Evolutionary conservation across 805 yeast species (phyloP).

Genomic region (Starmera quercuum): DNA sequence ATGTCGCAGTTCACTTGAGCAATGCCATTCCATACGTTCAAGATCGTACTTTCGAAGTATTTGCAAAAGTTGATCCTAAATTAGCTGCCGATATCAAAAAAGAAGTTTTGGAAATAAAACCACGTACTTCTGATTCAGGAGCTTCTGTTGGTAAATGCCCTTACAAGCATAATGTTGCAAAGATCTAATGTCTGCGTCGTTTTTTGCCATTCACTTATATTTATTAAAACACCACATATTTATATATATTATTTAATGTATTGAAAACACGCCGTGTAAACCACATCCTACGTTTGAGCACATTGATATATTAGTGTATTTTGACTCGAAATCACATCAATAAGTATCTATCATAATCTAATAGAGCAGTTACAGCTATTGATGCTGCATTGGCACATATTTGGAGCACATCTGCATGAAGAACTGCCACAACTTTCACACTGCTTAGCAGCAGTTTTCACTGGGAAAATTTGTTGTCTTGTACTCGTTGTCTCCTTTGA

Average conservation of each 20-base stretch:
- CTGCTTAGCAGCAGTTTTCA: slow-evolving; percentile 16
- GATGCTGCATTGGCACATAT: slow-evolving; percentile 18
- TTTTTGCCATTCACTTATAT: too few species aligned
- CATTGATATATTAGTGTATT: too few species aligned
- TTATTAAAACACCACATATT: too few species aligned
- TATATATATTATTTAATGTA: too few species aligned
- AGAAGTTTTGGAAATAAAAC: slow-evolving; percentile 42
- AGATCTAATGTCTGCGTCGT: too few species aligned
- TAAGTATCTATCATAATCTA: not conserved
- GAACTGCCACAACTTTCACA: slow-evolving; percentile 17
- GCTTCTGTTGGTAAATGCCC: slow-evolving; percentile 2
- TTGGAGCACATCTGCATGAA: slow-evolving; percentile 19
- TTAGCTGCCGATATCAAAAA: slow-evolving; percentile 62
- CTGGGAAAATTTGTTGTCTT: slow-evolving; percentile 9
- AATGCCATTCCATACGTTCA: slow-evolving; percentile 71
- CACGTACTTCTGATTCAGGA: slow-evolving; percentile 15
- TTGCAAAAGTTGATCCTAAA: slow-evolving; percentile 60
- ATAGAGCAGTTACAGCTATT: slow-evolving; percentile 12
- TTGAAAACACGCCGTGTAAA: too few species aligned
- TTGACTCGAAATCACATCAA: too few species aligned
- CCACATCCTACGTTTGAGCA: too few species aligned
- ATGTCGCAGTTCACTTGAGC: slow-evolving; percentile 66
- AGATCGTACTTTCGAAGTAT: slow-evolving; percentile 72
- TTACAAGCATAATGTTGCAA: not conserved
- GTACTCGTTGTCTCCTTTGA: too few species aligned